These are phyloP conservation scores for Akebia trifoliata DNA, from an alignment of 164 flowering plant genomes.

Conservation along the genomic window DNA sequence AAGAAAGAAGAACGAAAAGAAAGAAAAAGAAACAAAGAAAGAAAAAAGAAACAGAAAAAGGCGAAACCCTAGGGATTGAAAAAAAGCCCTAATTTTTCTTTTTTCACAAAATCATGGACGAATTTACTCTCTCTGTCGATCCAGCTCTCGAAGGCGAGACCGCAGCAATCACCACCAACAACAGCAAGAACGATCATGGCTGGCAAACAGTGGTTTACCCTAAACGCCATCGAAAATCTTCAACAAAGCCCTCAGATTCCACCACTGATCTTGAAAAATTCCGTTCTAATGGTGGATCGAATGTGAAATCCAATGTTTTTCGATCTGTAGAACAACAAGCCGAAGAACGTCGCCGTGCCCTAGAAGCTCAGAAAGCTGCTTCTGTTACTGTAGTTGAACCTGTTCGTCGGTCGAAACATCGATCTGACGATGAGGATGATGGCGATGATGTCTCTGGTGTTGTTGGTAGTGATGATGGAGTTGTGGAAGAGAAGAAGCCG, in stretches of 20 bases:
- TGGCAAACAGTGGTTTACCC: slow-evolving; percentile 84
- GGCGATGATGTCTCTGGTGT: no score
- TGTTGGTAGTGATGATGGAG: slow-evolving; percentile 11
- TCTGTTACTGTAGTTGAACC: no score
- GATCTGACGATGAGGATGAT: slow-evolving; percentile 17
- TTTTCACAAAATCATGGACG: no score
- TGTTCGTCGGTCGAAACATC: slow-evolving; percentile 4
- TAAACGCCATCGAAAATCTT: slow-evolving; percentile 32
- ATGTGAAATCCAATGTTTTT: slow-evolving; percentile 26
- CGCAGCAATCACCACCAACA: no score
- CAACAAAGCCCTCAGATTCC: slow-evolving; percentile 1
- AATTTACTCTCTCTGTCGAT: no score
- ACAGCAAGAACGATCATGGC: slow-evolving; percentile 60
- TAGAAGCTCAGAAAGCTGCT: slow-evolving; percentile 30
- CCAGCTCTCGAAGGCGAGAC: no score
- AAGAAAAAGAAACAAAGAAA: no score
- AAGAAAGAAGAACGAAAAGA: no score
- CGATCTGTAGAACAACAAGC: slow-evolving; percentile 34
- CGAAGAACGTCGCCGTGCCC: slow-evolving; percentile 26
- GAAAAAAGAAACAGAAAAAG: no score
- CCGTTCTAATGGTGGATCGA: not conserved
- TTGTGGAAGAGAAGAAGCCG: slow-evolving; percentile 25
- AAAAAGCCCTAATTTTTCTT: no score
- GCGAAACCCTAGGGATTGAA: no score
- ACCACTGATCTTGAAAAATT: slow-evolving; percentile 3